phyloP scores from a whole-genome alignment of 1,139 yeast species.

The Hemisphaericaspora lyxosophila region DNA sequence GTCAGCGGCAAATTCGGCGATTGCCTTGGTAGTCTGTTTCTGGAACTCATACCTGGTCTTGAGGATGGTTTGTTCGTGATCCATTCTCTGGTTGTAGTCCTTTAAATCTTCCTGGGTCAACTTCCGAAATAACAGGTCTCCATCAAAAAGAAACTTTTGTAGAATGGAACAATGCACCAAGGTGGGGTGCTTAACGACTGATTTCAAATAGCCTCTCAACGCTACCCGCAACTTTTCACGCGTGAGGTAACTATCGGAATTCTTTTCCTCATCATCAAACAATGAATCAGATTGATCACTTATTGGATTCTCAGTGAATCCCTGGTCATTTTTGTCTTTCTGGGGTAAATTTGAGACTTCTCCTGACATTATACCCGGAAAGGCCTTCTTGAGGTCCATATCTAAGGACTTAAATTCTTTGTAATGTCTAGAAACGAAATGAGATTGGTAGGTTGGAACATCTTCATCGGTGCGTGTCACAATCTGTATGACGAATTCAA shows the following conservation, averaged over 20 bases:
- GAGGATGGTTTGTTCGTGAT: slow-evolving; percentile 59
- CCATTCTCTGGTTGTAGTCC: slow-evolving; percentile 58
- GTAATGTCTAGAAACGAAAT: slow-evolving; percentile 62
- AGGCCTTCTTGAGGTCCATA: slow-evolving; percentile 46
- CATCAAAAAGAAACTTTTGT: slow-evolving; percentile 1
- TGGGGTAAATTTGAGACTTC: slow-evolving; percentile 46
- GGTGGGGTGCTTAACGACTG: slow-evolving; percentile 53
- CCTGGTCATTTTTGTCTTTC: slow-evolving; percentile 48
- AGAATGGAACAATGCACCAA: slow-evolving; percentile 49
- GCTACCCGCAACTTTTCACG: slow-evolving; percentile 73
- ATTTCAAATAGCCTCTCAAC: slow-evolving; percentile 66
- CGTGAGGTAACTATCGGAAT: slow-evolving; percentile 14
- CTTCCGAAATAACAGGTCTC: slow-evolving; percentile 16
- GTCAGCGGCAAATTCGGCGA: slow-evolving; percentile 45
- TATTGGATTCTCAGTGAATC: slow-evolving; percentile 9
- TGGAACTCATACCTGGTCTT: slow-evolving; percentile 75
- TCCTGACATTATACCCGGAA: slow-evolving; percentile 73
- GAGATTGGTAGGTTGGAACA: slow-evolving; percentile 20
- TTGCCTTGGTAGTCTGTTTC: slow-evolving; percentile 52
- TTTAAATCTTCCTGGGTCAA: slow-evolving; percentile 37
- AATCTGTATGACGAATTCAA: slow-evolving; percentile 21
- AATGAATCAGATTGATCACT: background rate
- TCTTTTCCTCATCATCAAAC: background rate
- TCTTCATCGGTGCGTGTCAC: slow-evolving; percentile 17
- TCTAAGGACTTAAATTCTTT: slow-evolving; percentile 63